Evolutionary conservation across 2,329 filamentous ascomycete genomes (phyloP), one percentile per base, ranked within the genome.

Genomic region (Xylariomycetidae sp.): DNA sequence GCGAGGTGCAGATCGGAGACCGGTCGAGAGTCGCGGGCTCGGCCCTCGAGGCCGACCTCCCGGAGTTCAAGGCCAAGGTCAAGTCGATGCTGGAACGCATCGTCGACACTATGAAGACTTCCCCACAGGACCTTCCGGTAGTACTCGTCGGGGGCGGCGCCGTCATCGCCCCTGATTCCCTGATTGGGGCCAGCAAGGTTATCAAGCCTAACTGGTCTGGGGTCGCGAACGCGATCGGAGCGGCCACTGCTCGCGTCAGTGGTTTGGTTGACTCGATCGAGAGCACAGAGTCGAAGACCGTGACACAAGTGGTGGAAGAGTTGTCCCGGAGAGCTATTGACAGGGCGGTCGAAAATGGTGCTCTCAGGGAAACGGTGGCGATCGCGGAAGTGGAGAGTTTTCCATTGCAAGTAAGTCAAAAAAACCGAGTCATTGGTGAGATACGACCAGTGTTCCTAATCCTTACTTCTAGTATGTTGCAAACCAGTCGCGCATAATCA

Each of bases 221-320:
- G 3, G 72, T 80, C 2, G 77, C 77, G 4, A 81, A 81, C 46
- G 77, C 77, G 0, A 74, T 81, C 10, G 77, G 77, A 2, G 76
- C 76, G 9, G 75, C 76, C 2, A 77, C 74, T 38, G 72, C 74
- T 2, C 60, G 71, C 18, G 73, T 80, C 1, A 75, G 69, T 32
- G 67, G 69, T 1, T 60, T 67, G 0, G 58, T 70, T 10, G 69
- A 73, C 34, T 64, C 59, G 1, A 61, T 70, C 25, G 63, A 68
- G 34, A 65, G 61, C 1, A 70, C 65, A 0, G 65, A 62, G 33
- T 49, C 47, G 2, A 57, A 54, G 33, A 50, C 57, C 5, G 44
- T 52, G 1, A 37, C 50, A 10, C 51, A 61, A 14, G 42, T 61
- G 1, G 48, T 63, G 0, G 48, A 56, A 4, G 54, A 58, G 22